Evolutionary conservation across 768 basidiomycete species (phyloP).

Genomic region (Agrocybe chaxingu): DNA sequence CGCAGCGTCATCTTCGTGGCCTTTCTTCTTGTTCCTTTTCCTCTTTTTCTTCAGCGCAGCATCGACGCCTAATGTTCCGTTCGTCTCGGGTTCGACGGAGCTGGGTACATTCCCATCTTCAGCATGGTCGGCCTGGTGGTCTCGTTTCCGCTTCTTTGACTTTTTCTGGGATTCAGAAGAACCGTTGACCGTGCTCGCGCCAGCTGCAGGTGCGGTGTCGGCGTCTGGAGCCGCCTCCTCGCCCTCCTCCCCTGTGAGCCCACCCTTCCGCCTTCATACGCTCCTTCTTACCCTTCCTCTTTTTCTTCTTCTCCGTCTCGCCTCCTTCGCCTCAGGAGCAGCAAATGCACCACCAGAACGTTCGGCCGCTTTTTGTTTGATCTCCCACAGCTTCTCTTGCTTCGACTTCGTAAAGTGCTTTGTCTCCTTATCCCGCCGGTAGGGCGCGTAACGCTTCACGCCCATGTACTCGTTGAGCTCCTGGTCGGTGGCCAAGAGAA

Average conservation of each 20-base stretch:
- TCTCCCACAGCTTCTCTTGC: conserved; percentile 63
- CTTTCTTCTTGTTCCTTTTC: conserved; percentile 24
- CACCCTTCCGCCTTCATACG: conserved; percentile 47
- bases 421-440: conserved; percentile 54
- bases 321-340: conserved; percentile 14
- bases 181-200: background rate
- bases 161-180: background rate
- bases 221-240: conserved; percentile 27
- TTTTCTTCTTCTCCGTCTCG: conserved; percentile 41
- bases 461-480: conserved; percentile 92
- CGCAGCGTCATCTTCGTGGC: conserved; percentile 15
- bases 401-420: conserved; percentile 56
- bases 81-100: conserved; percentile 1
- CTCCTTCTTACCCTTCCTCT: conserved; percentile 71
- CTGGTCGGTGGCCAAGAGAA: conserved; percentile 86
- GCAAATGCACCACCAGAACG: conserved; percentile 25
- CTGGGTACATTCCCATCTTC: background rate
- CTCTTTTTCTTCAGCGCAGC: conserved; percentile 31
- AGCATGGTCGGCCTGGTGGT: conserved; percentile 11
- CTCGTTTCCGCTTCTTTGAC: conserved; percentile 42
- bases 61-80: conserved; percentile 14
- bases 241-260: conserved; percentile 21
- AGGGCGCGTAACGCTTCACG: conserved; percentile 89
- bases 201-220: conserved; percentile 26
- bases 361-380: conserved; percentile 59